These are phyloP conservation scores for Pythium scleroteichum DNA, from an alignment of 352 stramenopile species.

Conservation along the genomic window DNA sequence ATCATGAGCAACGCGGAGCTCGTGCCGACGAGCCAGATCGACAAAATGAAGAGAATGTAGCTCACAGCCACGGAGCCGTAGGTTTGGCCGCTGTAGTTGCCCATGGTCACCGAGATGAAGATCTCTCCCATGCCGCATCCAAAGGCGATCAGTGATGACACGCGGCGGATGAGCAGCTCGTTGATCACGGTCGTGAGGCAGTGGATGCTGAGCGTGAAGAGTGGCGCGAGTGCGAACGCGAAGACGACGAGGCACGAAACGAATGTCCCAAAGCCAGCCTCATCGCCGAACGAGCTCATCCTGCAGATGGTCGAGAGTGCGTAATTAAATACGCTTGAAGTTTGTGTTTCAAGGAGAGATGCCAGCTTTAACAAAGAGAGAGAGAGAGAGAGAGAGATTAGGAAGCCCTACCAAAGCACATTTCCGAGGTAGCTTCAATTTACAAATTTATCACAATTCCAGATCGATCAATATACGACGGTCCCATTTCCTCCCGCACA, in stretches of 20 bases:
- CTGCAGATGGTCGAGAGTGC: constrained; percentile 63
- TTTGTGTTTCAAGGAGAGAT: too few relatives aligned
- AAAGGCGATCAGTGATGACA: constrained; percentile 85
- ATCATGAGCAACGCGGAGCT: constrained; percentile 71
- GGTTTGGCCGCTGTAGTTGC: constrained; percentile 69
- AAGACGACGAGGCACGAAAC: constrained; percentile 60
- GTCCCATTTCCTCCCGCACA: too few relatives aligned
- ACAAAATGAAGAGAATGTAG: constrained; percentile 80
- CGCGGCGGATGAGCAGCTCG: constrained; percentile 71
- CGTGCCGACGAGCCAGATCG: constrained; percentile 66
- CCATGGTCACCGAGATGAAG: constrained; percentile 84
- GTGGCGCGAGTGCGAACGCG: constrained; percentile 61
- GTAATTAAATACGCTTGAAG: too few relatives aligned
- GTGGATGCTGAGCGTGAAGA: constrained; percentile 84
- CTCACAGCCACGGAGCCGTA: constrained; percentile 74
- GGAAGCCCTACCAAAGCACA: too few relatives aligned
- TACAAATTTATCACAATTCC: too few relatives aligned
- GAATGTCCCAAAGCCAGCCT: constrained; percentile 56
- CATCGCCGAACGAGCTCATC: constrained; percentile 56
- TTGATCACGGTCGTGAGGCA: constrained; percentile 84
- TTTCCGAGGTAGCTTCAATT: too few relatives aligned
- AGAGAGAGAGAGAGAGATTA: too few relatives aligned
- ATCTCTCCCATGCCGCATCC: constrained; percentile 80
- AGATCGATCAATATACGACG: too few relatives aligned
- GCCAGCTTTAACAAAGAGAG: too few relatives aligned